Evolutionary conservation across 1,139 yeast genomes (phyloP).

Genomic region (Arxiozyma slooffiae): DNA sequence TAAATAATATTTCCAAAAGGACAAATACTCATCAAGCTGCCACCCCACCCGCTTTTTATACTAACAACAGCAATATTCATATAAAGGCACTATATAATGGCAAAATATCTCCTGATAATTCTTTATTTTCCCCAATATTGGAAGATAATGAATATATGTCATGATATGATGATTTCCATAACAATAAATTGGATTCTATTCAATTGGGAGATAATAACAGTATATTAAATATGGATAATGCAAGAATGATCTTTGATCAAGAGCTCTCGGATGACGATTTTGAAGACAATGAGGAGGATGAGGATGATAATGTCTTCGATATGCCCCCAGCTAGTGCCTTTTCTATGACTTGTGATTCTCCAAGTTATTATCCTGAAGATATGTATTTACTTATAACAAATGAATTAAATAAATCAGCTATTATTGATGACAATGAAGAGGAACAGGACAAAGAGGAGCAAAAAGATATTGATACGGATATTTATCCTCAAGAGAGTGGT

Average conservation of each 20-base stretch:
- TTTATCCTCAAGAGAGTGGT: neutral
- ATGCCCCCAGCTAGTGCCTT: conserved; percentile 15
- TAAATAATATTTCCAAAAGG: conserved; percentile 13
- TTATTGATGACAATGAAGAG: conserved; percentile 4
- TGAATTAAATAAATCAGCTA: conserved; percentile 1
- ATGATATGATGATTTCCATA: conserved; percentile 5
- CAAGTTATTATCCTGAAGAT: conserved; percentile 1
- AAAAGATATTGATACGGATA: neutral
- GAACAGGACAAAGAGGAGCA: conserved; percentile 9
- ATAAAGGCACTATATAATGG: conserved; percentile 6
- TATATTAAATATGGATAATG: conserved; percentile 24
- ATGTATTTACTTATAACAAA: neutral
- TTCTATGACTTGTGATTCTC: conserved; percentile 15
- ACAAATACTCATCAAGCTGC: neutral
- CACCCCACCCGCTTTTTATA: conserved; percentile 6
- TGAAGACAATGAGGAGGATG: conserved; percentile 25
- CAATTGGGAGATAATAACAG: conserved; percentile 26
- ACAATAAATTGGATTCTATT: conserved; percentile 18
- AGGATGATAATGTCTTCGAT: conserved; percentile 32
- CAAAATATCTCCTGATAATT: conserved; percentile 11
- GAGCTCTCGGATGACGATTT: conserved; percentile 34
- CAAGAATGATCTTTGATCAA: conserved; percentile 38
- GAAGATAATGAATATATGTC: conserved; percentile 8
- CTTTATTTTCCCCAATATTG: conserved; percentile 9
- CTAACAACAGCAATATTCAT: neutral